phyloP scores from a whole-genome alignment of 1,284 basidiomycete species.

The Malassezia arunalokei region DNA sequence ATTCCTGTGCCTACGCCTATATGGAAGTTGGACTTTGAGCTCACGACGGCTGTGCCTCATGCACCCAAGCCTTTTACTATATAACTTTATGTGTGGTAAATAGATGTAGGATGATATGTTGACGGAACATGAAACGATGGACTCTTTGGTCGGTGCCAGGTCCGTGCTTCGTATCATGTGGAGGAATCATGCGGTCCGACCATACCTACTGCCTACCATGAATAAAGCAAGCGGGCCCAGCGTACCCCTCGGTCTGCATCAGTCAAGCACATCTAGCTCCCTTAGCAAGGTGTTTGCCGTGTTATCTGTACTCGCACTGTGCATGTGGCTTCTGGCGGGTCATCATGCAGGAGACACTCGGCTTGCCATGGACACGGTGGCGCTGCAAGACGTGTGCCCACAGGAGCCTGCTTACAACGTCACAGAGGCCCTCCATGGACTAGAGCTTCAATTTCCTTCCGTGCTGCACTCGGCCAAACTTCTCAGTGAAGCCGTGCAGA shows the following conservation, averaged over 20 bases:
- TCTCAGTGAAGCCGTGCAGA: conserved; percentile 29
- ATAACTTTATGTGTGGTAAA: neutral
- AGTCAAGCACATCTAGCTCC: too few species aligned
- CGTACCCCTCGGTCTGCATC: too few species aligned
- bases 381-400: conserved; percentile 4
- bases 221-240: too few species aligned
- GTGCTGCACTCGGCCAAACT: conserved; percentile 5
- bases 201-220: too few species aligned
- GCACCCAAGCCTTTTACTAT: conserved; percentile 5
- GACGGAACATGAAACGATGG: neutral
- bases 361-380: too few species aligned
- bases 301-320: too few species aligned
- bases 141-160: too few species aligned
- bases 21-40: conserved; percentile 9
- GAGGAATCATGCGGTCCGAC: too few species aligned
- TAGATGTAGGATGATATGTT: neutral
- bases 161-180: too few species aligned
- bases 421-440: neutral
- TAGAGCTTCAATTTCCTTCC: neutral
- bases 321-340: too few species aligned
- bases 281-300: too few species aligned
- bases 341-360: too few species aligned
- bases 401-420: conserved; percentile 11
- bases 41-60: neutral
- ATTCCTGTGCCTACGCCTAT: conserved; percentile 14